A percentile compares a stretch with the other conserved stretches of the same genome.
Conservation (phyloP, 306 rosid genomes). For the Ammopiptanthus mongolicus region DNA sequence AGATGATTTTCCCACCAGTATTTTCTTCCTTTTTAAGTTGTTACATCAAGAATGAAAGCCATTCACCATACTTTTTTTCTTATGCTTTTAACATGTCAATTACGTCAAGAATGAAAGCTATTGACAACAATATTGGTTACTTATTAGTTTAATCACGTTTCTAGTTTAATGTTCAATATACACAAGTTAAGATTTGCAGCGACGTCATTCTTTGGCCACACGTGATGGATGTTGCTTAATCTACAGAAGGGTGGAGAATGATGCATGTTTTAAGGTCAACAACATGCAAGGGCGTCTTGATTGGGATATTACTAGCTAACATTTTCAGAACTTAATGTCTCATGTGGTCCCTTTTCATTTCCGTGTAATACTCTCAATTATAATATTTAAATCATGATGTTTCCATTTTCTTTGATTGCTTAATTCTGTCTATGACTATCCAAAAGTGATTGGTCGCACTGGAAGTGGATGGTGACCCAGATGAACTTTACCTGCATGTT, state of each 20-base stretch:
- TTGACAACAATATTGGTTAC: conserved; percentile 4
- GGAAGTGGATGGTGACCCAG: no score
- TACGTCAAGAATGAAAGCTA: not conserved
- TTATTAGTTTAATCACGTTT: not conserved
- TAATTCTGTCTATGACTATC: not conserved
- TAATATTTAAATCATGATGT: not conserved
- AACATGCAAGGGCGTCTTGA: conserved; percentile 2
- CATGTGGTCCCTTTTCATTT: not conserved
- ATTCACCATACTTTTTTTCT: not conserved
- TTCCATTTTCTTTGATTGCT: not conserved
- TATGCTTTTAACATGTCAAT: not conserved
- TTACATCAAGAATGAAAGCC: conserved; percentile 18
- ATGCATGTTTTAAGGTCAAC: conserved; percentile 1
- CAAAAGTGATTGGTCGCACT: no score
- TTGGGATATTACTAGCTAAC: conserved; percentile 17
- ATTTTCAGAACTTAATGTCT: conserved; percentile 7
- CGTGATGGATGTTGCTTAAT: not conserved
- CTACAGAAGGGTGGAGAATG: not conserved
- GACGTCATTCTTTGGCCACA: conserved; percentile 11
- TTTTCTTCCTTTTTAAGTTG: not conserved
- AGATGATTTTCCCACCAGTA: not conserved
- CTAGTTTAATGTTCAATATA: not conserved
- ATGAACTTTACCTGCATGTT: no score
- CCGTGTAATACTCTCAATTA: not conserved
- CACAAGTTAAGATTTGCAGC: not conserved